Conservation (phyloP, 2,329 filamentous ascomycete species). For the Hymenoscyphus occultus region DNA sequence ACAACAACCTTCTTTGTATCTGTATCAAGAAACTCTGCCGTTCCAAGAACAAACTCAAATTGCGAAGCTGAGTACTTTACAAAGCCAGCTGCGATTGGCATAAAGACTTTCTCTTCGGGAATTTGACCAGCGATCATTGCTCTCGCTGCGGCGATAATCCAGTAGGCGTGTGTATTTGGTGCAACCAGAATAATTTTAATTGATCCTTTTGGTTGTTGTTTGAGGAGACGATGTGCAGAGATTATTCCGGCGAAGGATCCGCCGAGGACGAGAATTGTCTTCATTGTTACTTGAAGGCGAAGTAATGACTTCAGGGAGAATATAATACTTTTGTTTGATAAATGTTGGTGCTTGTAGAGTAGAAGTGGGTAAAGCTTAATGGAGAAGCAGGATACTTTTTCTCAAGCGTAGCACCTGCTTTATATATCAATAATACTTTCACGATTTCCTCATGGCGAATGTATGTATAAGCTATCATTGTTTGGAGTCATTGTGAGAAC, state of each 20-base stretch:
- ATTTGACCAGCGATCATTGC: constrained; percentile 45
- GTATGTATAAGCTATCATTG: not conserved
- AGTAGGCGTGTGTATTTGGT: constrained; percentile 50
- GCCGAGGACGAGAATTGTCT: constrained; percentile 37
- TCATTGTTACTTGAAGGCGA: constrained; percentile 19
- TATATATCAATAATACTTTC: not conserved
- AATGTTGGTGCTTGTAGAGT: not conserved
- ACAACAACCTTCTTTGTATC: constrained; percentile 44
- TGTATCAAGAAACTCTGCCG: constrained; percentile 45
- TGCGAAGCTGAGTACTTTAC: constrained; percentile 44
- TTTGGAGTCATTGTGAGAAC: not conserved
- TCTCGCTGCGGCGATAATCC: constrained; percentile 48
- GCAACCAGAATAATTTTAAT: constrained; percentile 54
- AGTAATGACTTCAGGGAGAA: not conserved
- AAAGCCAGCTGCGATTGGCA: constrained; percentile 44
- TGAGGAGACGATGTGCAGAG: constrained; percentile 36
- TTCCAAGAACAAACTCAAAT: constrained; percentile 53
- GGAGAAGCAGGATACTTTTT: not conserved
- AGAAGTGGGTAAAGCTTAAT: not conserved
- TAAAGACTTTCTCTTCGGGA: constrained; percentile 43
- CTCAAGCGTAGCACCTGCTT: not conserved
- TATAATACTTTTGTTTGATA: not conserved
- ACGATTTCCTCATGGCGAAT: not conserved
- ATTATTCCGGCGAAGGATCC: constrained; percentile 35
- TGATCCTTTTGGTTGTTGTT: constrained; percentile 28